Conservation (phyloP, 805 yeast genomes). For the Hanseniaspora hatyaiensis region DNA sequence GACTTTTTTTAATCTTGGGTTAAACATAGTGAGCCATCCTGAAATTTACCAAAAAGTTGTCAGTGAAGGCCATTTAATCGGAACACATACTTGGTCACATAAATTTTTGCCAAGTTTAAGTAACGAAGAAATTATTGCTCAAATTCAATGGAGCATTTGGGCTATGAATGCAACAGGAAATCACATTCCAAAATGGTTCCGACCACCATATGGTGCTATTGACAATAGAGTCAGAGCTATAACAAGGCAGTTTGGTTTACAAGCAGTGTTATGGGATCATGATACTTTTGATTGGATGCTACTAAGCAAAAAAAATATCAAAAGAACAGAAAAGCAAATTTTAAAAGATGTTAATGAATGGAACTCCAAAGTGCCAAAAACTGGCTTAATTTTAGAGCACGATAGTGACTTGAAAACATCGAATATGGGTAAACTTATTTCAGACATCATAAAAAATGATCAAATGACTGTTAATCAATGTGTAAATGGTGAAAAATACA, state of each 20-base stretch:
- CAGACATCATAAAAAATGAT: conserved; percentile 42
- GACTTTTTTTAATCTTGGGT: conserved; percentile 79
- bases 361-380: conserved; percentile 28
- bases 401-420: conserved; percentile 63
- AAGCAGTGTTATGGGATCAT: conserved; percentile 78
- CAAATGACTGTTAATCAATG: conserved; percentile 75
- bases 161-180: conserved; percentile 91
- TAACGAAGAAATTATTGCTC: conserved; percentile 77
- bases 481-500: conserved; percentile 54
- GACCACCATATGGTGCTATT: conserved; percentile 94
- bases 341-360: conserved; percentile 46
- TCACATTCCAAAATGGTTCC: conserved; percentile 80
- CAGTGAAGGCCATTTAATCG: conserved; percentile 63
- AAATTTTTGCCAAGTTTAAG: conserved; percentile 63
- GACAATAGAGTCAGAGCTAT: conserved; percentile 78
- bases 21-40: conserved; percentile 67
- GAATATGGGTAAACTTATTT: conserved; percentile 50
- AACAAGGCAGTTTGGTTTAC: conserved; percentile 73
- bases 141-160: conserved; percentile 91
- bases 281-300: conserved; percentile 89
- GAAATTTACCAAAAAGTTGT: conserved; percentile 50
- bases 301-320: conserved; percentile 32
- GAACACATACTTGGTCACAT: conserved; percentile 90
- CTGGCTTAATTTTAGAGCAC: conserved; percentile 63
- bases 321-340: conserved; percentile 42